Conservation (phyloP, 2,329 filamentous ascomycete species). For the Penicillium sp. region DNA sequence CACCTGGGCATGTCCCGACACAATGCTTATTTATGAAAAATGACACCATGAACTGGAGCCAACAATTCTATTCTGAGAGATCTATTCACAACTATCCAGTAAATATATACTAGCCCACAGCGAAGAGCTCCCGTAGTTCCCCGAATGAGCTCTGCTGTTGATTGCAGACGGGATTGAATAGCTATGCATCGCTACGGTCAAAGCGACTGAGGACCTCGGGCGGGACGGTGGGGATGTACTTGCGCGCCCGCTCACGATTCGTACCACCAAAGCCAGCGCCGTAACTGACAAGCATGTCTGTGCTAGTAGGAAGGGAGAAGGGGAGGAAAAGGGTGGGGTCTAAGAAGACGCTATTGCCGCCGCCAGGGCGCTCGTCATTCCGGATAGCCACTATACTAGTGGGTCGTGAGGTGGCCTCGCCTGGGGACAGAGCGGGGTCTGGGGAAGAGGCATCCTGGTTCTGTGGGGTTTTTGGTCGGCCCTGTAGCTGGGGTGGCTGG, state of each 20-base stretch:
- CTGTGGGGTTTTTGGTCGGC: conserved; percentile 33
- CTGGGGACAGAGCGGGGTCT: conserved; percentile 22
- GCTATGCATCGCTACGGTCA: conserved; percentile 54
- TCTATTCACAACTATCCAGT: background rate
- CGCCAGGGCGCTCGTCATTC: conserved; percentile 29
- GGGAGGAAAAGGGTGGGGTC: conserved; percentile 92
- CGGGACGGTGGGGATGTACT: conserved; percentile 94
- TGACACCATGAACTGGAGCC: background rate
- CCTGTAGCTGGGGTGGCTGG: conserved; percentile 7
- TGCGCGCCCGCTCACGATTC: conserved; percentile 86
- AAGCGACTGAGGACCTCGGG: conserved; percentile 90
- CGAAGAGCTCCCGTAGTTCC: background rate
- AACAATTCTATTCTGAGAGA: background rate
- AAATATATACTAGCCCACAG: background rate
- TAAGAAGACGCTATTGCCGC: conserved; percentile 60
- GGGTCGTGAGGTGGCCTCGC: conserved; percentile 27
- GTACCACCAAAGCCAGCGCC: conserved; percentile 92
- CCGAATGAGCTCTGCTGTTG: no score
- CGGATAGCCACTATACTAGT: conserved; percentile 20
- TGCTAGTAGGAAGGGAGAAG: conserved; percentile 92
- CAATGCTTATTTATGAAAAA: background rate
- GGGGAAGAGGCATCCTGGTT: conserved; percentile 25
- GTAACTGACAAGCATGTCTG: conserved; percentile 95
- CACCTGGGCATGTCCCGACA: no score
- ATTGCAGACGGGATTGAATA: background rate